Conservation (phyloP, 306 rosid genomes). For the Aeschynomene evenia region DNA sequence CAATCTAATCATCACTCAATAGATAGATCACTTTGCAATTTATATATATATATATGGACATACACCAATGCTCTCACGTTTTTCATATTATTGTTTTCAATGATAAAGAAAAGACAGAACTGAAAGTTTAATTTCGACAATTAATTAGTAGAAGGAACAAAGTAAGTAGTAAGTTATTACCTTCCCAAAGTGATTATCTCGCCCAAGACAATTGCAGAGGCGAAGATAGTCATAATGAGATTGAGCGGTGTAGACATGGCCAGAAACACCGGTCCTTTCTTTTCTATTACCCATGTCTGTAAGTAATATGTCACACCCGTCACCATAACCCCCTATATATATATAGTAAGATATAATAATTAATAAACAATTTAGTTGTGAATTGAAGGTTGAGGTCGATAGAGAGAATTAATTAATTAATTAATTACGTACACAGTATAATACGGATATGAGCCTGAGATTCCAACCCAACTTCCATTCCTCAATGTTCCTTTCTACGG, state of each 20-base stretch:
- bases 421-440: conserved; percentile 78
- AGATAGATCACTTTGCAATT: background rate
- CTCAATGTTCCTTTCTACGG: conserved; percentile 55
- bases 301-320: conserved; percentile 62
- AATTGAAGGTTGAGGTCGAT: too few species aligned
- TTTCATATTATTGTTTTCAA: background rate
- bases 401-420: too few species aligned
- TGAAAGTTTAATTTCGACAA: background rate
- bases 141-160: background rate
- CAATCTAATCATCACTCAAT: too few species aligned
- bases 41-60: background rate
- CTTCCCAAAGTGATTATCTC: conserved; percentile 65
- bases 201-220: conserved; percentile 55
- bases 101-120: background rate
- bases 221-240: conserved; percentile 52
- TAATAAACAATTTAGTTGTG: too few species aligned
- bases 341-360: too few species aligned
- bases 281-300: conserved; percentile 74
- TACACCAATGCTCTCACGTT: background rate
- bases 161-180: conserved; percentile 42
- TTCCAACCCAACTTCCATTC: conserved; percentile 75
- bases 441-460: conserved; percentile 55
- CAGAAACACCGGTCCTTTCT: conserved; percentile 71
- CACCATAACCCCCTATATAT: conserved; percentile 78
- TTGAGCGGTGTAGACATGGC: conserved; percentile 74